Evolutionary conservation across 192 early-diverging fungal species (phyloP), one percentile per base, ranked within the genome.

Genomic region (Coemansia sp.): DNA sequence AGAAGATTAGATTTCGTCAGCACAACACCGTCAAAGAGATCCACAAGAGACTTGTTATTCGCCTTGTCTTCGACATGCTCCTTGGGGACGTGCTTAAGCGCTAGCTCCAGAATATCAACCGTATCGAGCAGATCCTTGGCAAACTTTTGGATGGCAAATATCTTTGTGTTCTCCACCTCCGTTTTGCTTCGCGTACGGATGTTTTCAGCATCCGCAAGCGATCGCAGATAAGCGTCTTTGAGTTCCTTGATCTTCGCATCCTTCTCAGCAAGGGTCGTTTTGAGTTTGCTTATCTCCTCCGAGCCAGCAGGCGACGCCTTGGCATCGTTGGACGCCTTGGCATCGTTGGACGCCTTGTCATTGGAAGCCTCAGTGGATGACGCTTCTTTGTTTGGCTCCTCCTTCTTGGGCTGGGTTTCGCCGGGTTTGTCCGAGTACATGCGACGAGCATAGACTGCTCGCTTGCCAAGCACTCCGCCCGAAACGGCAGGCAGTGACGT

Each of bases 161-260:
- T 81, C 50, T 92, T 87, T 56, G 90, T 87, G 41, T 88, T 86
- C 21, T 91, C 89, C 12, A 96, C 84, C 75, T 99, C 98, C 65
- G 86, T 88, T 70, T 91, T 89, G 43, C 92, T 91, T 43, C 97
- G 90, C 63, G 88, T 88, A 41, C 97, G 93, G 32, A 98, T 76
- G 85, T 99, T 99, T 83, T 99, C 98, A 73, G 90, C 88, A 54
- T 99, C 98, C 18, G 98, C 98, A 37, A 99, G 86, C 54, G 91
- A 89, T 63, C 96, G 91, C 68, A 94, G 84, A 77, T 98, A 95
- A 23, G 86, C 84, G 76, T 98, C 95, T 92, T 81, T 85, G 23
- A 81, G 68, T 57, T 85, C 79, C 65, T 73, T 80, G 69, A 82
- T 71, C 70, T 85, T 85, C 37, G 78, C 74, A 45, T 84, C 82